Evolutionary conservation across 1,284 basidiomycete genomes (phyloP).

Genomic region (Phylloboletellus chloephorus): DNA sequence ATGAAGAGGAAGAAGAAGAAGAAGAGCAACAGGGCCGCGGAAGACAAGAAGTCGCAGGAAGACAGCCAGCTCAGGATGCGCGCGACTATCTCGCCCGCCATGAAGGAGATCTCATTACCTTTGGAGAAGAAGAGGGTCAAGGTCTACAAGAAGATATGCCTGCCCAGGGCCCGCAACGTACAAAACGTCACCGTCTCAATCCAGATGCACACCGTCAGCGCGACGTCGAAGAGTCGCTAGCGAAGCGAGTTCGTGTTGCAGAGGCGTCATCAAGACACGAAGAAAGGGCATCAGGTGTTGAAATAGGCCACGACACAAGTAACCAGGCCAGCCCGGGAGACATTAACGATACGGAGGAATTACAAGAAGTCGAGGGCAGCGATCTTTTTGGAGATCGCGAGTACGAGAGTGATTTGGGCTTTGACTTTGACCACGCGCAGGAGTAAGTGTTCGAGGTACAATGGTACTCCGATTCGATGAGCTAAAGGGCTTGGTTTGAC

Average conservation of each 20-base stretch:
- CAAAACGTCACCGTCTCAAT: slow-evolving; percentile 16
- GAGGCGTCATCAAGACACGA: neutral
- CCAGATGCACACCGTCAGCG: slow-evolving; percentile 5
- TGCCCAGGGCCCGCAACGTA: slow-evolving; percentile 1
- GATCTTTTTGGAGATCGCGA: slow-evolving; percentile 24
- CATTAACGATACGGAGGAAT: neutral
- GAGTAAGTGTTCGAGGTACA: slow-evolving; percentile 13
- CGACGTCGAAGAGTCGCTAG: neutral
- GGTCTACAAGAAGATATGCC: neutral
- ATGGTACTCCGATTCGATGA: neutral
- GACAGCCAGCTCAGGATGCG: neutral
- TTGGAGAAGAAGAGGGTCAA: slow-evolving; percentile 3
- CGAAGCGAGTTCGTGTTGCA: slow-evolving; percentile 17
- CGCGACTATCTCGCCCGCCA: slow-evolving; percentile 6
- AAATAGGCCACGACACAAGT: neutral
- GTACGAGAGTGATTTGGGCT: neutral
- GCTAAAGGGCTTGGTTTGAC: slow-evolving; percentile 1
- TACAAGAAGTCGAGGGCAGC: slow-evolving; percentile 13
- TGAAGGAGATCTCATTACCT: neutral
- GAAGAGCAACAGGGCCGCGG: slow-evolving; percentile 1
- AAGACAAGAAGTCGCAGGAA: slow-evolving; percentile 3
- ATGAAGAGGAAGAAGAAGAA: neutral
- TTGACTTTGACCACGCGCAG: neutral
- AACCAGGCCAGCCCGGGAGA: neutral
- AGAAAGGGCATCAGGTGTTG: neutral